Evolutionary conservation across 148 eudicot genomes (phyloP).

Genomic region (Rhododendron ovatum): DNA sequence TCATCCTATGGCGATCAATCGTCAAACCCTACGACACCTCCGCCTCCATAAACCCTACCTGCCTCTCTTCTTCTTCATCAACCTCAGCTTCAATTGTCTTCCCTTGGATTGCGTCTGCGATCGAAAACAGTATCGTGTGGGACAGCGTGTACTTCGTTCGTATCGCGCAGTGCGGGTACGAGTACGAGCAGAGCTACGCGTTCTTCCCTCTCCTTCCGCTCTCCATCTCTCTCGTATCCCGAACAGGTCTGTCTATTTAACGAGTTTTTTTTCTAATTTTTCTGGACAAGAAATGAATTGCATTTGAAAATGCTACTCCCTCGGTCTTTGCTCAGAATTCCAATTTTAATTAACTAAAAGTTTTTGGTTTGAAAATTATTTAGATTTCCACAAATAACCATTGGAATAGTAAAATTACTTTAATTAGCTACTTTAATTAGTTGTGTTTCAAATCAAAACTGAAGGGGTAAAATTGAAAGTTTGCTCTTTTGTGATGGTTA

Average conservation of each 20-base stretch:
- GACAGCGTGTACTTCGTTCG: constrained; percentile 81
- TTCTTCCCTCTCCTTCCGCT: constrained; percentile 79
- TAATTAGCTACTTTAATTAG: neutral
- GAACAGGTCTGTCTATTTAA: constrained; percentile 35
- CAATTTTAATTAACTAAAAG: neutral
- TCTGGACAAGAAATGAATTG: neutral
- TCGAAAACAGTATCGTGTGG: constrained; percentile 83
- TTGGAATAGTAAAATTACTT: neutral
- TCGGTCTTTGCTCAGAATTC: neutral
- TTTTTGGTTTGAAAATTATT: neutral
- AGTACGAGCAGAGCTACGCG: constrained; percentile 91
- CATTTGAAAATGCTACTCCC: neutral
- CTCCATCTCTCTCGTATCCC: constrained; percentile 38
- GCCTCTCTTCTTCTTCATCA: constrained; percentile 34
- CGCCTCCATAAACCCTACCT: constrained; percentile 75
- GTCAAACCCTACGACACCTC: constrained; percentile 83
- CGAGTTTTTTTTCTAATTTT: neutral
- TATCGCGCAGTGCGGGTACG: constrained; percentile 79
- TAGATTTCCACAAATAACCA: neutral
- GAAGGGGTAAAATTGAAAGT: neutral
- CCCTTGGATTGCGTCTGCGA: constrained; percentile 50
- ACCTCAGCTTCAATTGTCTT: constrained; percentile 19
- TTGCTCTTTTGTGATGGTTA: no score
- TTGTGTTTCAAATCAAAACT: neutral
- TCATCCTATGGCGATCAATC: constrained; percentile 58